Conservation (phyloP, 1,139 yeast species). For the Yamadazyma trypodendri region DNA sequence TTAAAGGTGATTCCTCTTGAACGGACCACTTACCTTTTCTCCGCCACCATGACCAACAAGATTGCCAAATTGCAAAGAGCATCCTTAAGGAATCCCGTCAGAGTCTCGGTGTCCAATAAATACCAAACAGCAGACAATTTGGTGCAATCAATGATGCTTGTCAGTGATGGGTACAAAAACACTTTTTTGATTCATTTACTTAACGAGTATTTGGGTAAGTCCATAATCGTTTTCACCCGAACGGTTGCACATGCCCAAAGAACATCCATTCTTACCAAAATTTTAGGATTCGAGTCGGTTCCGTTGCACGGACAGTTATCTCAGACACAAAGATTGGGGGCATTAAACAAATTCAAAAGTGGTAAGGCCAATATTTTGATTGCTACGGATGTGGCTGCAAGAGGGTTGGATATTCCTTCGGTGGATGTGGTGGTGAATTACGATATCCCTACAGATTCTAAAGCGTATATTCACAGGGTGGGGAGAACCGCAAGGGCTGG, state of each 20-base stretch:
- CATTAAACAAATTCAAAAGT: conserved; percentile 86
- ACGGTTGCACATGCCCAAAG: conserved; percentile 96
- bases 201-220: conserved; percentile 83
- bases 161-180: conserved; percentile 90
- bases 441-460: conserved; percentile 97
- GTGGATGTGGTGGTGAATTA: conserved; percentile 92
- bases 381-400: conserved; percentile 97
- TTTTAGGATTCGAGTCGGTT: conserved; percentile 83
- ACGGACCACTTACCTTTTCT: conserved; percentile 83
- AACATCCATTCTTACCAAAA: conserved; percentile 75
- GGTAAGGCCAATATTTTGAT: conserved; percentile 81
- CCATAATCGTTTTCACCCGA: conserved; percentile 85
- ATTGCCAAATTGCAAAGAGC: conserved; percentile 95
- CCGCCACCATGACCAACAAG: conserved; percentile 96
- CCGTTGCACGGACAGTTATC: conserved; percentile 94
- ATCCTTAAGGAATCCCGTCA: conserved; percentile 82
- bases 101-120: conserved; percentile 84
- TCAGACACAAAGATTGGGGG: conserved; percentile 90
- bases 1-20: conserved; percentile 81
- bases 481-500: conserved; percentile 99
- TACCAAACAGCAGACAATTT: conserved; percentile 93
- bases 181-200: conserved; percentile 79
- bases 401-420: conserved; percentile 94
- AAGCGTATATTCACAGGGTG: conserved; percentile 94
- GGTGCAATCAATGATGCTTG: conserved; percentile 85